A percentile compares a stretch with the other conserved stretches of the same genome.
Conservation (phyloP, 225 moss, liverwort and hornwort genomes). For the Polytrichum formosum region DNA sequence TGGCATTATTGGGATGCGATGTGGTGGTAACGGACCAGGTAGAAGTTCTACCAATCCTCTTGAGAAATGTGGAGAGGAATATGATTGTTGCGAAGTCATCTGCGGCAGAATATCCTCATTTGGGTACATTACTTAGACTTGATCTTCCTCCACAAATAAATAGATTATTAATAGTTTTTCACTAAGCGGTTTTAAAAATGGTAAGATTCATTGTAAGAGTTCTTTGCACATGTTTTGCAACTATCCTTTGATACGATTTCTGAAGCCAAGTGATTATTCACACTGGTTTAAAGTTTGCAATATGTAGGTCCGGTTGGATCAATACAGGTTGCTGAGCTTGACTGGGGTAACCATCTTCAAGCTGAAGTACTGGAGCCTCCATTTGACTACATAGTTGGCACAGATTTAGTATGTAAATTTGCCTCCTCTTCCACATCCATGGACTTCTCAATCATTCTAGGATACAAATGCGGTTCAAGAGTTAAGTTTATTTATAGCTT, state of each 20-base stretch:
- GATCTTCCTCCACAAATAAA: background rate
- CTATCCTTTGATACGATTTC: background rate
- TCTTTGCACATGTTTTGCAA: background rate
- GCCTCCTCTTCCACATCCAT: conserved; percentile 5
- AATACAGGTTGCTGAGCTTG: conserved; percentile 79
- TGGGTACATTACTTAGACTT: conserved; percentile 44
- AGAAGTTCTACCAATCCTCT: conserved; percentile 69
- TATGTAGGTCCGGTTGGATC: conserved; percentile 72
- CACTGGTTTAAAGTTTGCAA: background rate
- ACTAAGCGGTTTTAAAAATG: no score
- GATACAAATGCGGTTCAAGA: background rate
- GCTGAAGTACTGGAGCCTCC: conserved; percentile 70
- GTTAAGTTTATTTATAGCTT: background rate
- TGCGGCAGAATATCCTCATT: conserved; percentile 61
- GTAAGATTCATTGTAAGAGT: background rate
- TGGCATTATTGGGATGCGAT: conserved; percentile 89
- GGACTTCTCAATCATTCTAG: background rate
- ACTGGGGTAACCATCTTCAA: conserved; percentile 82
- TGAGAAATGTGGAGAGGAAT: conserved; percentile 85
- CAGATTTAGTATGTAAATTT: conserved; percentile 68
- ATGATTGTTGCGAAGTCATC: conserved; percentile 69
- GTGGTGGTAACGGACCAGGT: conserved; percentile 70
- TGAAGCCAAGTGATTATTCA: background rate
- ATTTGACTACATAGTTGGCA: conserved; percentile 94
- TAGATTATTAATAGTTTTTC: background rate